Percentiles rank a stretch among this genome's conserved stretches.
These are phyloP conservation scores for Aureoboletus auriporus DNA, from an alignment of 768 basidiomycete genomes.

Conservation along the genomic window DNA sequence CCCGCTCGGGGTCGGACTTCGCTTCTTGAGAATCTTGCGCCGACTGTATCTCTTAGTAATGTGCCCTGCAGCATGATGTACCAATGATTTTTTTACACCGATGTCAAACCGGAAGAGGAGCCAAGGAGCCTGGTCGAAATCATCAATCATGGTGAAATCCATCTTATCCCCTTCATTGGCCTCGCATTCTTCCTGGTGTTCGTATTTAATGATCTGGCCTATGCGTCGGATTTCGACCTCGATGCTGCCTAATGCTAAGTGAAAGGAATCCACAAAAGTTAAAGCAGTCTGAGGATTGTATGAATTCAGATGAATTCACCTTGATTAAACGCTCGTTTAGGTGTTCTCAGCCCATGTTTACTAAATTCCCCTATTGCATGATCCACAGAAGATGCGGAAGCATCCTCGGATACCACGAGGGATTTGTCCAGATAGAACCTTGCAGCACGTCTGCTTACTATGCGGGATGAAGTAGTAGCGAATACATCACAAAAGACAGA, in stretches of 20 bases:
- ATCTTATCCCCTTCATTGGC: background rate
- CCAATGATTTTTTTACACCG: background rate
- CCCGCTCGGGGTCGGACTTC: background rate
- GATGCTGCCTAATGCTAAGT: background rate
- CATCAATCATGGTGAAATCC: conserved; percentile 12
- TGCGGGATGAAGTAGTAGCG: background rate
- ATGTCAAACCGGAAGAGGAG: conserved; percentile 13
- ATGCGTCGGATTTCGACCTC: conserved; percentile 18
- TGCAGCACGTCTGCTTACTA: conserved; percentile 7
- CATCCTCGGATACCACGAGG: background rate
- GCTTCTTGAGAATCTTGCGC: background rate
- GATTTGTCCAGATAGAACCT: conserved; percentile 12
- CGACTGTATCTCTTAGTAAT: background rate
- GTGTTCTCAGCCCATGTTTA: conserved; percentile 8
- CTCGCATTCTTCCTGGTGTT: background rate
- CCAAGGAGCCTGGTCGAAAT: conserved; percentile 11
- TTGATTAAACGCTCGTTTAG: background rate
- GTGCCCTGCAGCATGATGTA: background rate
- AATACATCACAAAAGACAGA: conserved; percentile 18
- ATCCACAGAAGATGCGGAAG: conserved; percentile 3
- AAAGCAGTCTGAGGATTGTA: background rate
- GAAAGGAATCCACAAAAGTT: too few relatives aligned
- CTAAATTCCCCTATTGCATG: background rate
- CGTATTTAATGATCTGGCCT: conserved; percentile 4
- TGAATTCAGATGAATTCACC: background rate